These are phyloP conservation scores for Pseudonitzschia delicatissima DNA, from an alignment of 108 stramenopile species.

Conservation along the genomic window DNA sequence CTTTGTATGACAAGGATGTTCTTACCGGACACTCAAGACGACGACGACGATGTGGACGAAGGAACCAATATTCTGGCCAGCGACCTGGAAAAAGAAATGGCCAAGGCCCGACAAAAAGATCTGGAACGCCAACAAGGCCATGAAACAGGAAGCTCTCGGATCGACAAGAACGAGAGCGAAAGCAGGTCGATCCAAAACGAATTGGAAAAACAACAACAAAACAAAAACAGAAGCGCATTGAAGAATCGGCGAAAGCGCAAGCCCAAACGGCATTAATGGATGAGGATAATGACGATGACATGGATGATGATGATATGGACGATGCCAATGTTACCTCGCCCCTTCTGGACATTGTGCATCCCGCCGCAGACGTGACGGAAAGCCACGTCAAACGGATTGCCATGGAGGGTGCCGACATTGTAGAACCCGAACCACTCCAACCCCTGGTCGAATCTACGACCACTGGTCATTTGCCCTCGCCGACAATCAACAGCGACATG, in stretches of 20 bases:
- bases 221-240: neutral
- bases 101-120: neutral
- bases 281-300: neutral
- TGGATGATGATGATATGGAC: neutral
- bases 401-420: neutral
- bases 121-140: neutral
- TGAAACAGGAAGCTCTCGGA: neutral
- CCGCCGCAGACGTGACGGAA: slow-evolving; percentile 3
- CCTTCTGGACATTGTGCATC: slow-evolving; percentile 7
- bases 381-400: slow-evolving; percentile 10
- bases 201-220: slow-evolving; percentile 1
- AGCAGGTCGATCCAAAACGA: neutral
- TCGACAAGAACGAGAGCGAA: neutral
- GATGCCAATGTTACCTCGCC: neutral
- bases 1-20: neutral
- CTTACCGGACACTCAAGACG: no score
- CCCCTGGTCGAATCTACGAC: neutral
- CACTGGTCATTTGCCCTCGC: neutral
- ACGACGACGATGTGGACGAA: slow-evolving; percentile 4
- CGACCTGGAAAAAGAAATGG: neutral
- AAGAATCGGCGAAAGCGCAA: neutral
- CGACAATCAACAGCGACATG: neutral
- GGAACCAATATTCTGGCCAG: neutral
- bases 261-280: no score
- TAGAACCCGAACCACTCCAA: neutral